Evolutionary conservation across 108 stramenopile species (phyloP).

Genomic region (Discostella stelligeroides): DNA sequence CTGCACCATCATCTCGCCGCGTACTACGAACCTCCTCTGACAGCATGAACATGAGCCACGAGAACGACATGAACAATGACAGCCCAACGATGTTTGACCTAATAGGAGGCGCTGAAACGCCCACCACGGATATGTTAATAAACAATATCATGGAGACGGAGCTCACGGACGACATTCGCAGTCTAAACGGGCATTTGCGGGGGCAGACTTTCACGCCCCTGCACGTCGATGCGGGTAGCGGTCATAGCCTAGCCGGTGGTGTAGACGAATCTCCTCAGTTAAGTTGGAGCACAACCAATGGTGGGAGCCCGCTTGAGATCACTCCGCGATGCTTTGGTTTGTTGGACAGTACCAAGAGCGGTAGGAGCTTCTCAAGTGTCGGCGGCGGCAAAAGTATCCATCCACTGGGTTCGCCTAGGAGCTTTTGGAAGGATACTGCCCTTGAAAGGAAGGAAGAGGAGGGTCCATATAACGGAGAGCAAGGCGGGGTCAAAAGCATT

Average conservation of each 20-base stretch:
- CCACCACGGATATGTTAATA: constrained; percentile 41
- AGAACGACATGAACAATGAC: constrained; percentile 20
- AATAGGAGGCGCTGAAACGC: constrained; percentile 42
- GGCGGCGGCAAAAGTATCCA: background rate
- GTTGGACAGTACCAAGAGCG: constrained; percentile 48
- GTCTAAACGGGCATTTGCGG: constrained; percentile 71
- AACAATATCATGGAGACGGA: constrained; percentile 47
- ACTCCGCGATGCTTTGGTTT: constrained; percentile 40
- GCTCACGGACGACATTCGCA: constrained; percentile 66
- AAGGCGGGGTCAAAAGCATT: constrained; percentile 46
- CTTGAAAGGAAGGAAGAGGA: constrained; percentile 35
- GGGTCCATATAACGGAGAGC: constrained; percentile 36
- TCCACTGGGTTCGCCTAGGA: constrained; percentile 47
- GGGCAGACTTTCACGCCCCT: constrained; percentile 86
- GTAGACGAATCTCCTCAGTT: constrained; percentile 47
- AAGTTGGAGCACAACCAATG: constrained; percentile 75
- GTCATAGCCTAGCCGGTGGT: background rate
- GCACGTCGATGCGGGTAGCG: constrained; percentile 11
- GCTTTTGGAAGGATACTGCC: constrained; percentile 49
- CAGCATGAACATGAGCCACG: background rate
- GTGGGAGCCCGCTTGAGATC: constrained; percentile 23
- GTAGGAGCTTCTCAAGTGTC: constrained; percentile 6
- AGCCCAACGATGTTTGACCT: constrained; percentile 44
- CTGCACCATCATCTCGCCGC: constrained; percentile 9
- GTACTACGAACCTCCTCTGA: background rate